Conservation (phyloP, 1,139 yeast genomes). For the Protomyces pachydermus region DNA sequence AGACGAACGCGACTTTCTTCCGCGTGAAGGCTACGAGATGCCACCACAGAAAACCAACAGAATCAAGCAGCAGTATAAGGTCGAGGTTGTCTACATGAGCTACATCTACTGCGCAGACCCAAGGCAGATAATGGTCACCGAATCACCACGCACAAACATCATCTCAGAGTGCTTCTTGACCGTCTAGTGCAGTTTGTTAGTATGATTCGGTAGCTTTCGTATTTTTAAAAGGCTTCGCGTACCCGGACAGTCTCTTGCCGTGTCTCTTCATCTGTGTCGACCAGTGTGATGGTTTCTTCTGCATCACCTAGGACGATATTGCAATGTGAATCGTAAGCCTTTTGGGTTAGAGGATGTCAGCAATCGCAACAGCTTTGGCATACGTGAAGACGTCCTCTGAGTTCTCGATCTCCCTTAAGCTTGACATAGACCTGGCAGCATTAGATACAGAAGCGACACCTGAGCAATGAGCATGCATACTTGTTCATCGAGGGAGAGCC, state of each 20-base stretch:
- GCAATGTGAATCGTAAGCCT: slow-evolving; percentile 28
- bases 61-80: too few relatives aligned
- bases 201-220: too few relatives aligned
- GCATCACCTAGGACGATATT: slow-evolving; percentile 94
- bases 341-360: background rate
- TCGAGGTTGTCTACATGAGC: background rate
- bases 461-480: background rate
- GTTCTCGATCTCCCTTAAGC: slow-evolving; percentile 92
- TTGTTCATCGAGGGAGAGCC: slow-evolving; percentile 75
- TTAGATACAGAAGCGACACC: background rate
- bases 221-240: slow-evolving; percentile 14
- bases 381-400: slow-evolving; percentile 78
- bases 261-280: slow-evolving; percentile 45
- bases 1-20: too few relatives aligned
- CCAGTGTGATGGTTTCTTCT: slow-evolving; percentile 66
- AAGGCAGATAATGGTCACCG: slow-evolving; percentile 22
- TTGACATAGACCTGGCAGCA: slow-evolving; percentile 62
- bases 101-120: slow-evolving; percentile 4
- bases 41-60: too few relatives aligned
- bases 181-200: slow-evolving; percentile 36
- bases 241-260: slow-evolving; percentile 43
- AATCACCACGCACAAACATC: slow-evolving; percentile 82
- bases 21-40: too few relatives aligned
- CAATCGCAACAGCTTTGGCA: background rate
- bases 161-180: slow-evolving; percentile 69